phyloP scores from a whole-genome alignment of 148 eudicot genomes.

The Rhododendron mucronatum region DNA sequence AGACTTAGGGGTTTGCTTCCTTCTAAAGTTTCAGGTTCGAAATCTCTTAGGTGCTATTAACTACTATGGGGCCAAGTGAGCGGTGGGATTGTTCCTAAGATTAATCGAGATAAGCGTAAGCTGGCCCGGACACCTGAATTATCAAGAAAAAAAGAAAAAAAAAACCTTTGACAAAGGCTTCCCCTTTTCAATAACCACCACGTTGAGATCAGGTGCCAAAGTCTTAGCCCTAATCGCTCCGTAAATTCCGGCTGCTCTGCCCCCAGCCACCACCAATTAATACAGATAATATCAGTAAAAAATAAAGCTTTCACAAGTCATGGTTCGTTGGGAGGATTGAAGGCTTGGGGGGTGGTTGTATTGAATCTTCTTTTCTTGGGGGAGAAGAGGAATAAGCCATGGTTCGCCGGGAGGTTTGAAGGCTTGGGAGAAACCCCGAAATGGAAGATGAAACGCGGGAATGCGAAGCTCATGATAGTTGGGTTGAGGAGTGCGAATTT shows the following conservation, averaged over 20 bases:
- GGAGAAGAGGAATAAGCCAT: neutral
- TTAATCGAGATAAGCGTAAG: too few relatives aligned
- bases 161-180: constrained; percentile 73
- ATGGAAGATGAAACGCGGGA: constrained; percentile 24
- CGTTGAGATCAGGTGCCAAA: constrained; percentile 65
- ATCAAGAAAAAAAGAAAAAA: too few relatives aligned
- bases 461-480: constrained; percentile 14
- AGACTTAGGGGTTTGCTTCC: too few relatives aligned
- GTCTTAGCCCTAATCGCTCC: constrained; percentile 5
- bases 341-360: constrained; percentile 2
- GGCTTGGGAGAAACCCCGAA: constrained; percentile 4
- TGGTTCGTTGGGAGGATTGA: constrained; percentile 5
- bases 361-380: constrained; percentile 13
- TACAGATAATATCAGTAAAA: too few relatives aligned
- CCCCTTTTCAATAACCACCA: constrained; percentile 64
- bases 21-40: too few relatives aligned
- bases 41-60: too few relatives aligned
- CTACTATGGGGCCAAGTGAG: too few relatives aligned
- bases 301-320: neutral
- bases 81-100: too few relatives aligned
- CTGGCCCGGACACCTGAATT: too few relatives aligned
- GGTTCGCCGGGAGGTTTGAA: neutral
- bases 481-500: too few relatives aligned
- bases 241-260: too few relatives aligned
- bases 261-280: too few relatives aligned